A percentile compares a stretch with the other conserved stretches of the same genome.
Evolutionary conservation across 2,329 filamentous ascomycete genomes (phyloP).

Genomic region (Fusarium sp.): DNA sequence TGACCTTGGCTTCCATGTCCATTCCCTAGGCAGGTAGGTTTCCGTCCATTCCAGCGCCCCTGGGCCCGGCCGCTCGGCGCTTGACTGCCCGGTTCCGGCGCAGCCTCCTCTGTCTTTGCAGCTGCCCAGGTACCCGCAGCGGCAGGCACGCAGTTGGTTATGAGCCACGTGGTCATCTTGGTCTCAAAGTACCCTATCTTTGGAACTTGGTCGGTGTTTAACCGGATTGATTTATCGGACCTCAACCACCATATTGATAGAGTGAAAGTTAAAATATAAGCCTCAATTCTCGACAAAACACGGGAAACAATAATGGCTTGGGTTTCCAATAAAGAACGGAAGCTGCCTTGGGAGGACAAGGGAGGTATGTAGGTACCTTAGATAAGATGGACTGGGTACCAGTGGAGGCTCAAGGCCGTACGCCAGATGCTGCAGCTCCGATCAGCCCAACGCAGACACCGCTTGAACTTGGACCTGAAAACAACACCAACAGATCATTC

Average conservation of each 20-base stretch:
- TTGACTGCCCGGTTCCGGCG: not conserved
- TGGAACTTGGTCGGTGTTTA: conserved; percentile 1
- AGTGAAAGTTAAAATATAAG: not conserved
- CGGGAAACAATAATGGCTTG: not conserved
- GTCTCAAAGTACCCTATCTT: not conserved
- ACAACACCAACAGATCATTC: conserved; percentile 2
- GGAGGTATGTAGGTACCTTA: not conserved
- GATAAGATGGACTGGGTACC: not conserved
- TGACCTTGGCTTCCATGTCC: not conserved
- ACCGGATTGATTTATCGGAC: not conserved
- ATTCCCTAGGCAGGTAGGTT: not conserved
- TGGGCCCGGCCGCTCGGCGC: not conserved
- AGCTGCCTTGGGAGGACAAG: not conserved
- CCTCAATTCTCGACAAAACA: not conserved
- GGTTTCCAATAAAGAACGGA: not conserved
- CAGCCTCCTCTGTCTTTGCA: not conserved
- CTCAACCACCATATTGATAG: not conserved
- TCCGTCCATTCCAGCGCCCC: not conserved
- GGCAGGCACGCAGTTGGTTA: not conserved
- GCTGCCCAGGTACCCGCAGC: not conserved
- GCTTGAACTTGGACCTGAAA: conserved; percentile 8
- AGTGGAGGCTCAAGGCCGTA: not conserved
- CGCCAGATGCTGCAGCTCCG: conserved; percentile 3
- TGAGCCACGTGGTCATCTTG: conserved; percentile 18
- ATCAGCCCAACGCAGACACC: conserved; percentile 28